These are phyloP conservation scores for Pichia nanzhaoensis DNA, from an alignment of 805 yeast species.

Conservation along the genomic window DNA sequence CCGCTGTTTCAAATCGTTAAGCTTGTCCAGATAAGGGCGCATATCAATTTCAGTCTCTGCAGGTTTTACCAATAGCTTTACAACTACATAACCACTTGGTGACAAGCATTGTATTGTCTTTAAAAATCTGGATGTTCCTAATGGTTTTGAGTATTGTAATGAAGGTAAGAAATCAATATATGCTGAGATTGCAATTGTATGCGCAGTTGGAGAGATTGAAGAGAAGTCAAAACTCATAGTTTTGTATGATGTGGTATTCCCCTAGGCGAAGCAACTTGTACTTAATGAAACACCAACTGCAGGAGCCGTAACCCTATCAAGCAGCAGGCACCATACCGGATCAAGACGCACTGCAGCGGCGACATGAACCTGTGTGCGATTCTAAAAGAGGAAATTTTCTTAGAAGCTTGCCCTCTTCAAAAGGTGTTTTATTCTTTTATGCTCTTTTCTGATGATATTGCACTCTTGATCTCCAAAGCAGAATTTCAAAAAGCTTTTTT, in stretches of 20 bases:
- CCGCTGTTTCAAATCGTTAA: slow-evolving; percentile 31
- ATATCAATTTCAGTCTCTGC: slow-evolving; percentile 30
- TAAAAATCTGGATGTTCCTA: slow-evolving; percentile 77
- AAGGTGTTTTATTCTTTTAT: too few relatives aligned
- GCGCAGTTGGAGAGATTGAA: slow-evolving; percentile 80
- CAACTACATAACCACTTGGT: slow-evolving; percentile 61
- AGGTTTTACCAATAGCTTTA: slow-evolving; percentile 81
- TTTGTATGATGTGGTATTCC: too few relatives aligned
- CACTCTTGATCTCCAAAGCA: too few relatives aligned
- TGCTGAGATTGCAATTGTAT: slow-evolving; percentile 86
- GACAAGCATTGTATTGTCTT: slow-evolving; percentile 81
- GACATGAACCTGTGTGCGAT: background rate
- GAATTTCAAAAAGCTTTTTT: too few relatives aligned
- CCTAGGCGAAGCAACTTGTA: too few relatives aligned
- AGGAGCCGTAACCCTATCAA: too few relatives aligned
- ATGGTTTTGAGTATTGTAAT: slow-evolving; percentile 65
- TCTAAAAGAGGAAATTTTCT: too few relatives aligned
- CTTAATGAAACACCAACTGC: too few relatives aligned
- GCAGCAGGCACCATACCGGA: too few relatives aligned
- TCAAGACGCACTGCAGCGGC: too few relatives aligned
- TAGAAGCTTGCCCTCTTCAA: too few relatives aligned
- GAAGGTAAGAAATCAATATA: slow-evolving; percentile 75
- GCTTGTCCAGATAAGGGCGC: slow-evolving; percentile 24
- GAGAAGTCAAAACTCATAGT: slow-evolving; percentile 72
- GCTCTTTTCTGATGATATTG: too few relatives aligned